Evolutionary conservation across 2,329 filamentous ascomycete species (phyloP), one percentile per base, ranked within the genome.

Genomic region (Trichoderma koningiopsis): DNA sequence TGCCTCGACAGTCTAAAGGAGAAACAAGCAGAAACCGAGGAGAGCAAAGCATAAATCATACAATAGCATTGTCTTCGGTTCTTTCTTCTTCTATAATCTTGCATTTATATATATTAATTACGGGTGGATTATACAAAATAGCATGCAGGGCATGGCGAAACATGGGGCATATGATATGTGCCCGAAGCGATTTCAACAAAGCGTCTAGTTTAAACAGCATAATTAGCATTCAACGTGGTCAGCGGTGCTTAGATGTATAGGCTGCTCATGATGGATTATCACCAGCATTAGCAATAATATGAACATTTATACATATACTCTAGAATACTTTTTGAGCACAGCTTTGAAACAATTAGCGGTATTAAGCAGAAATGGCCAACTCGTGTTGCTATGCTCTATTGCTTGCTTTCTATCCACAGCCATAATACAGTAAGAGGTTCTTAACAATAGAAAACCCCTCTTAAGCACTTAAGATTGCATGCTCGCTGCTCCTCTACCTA

Each of bases 1-100:
- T 84, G 83, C 65, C 72, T 84, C 53, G 79, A 80, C 70, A 76
- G 81, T 33, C 29, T 81, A 3, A 73, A 76, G 47, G 76, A 77
- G 49, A 81, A 81, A 70, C 74, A 77, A 11, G 71, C 75, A 37
- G 72, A 72, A 52, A 73, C 68, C 4, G 74, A 73, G 8, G 64
- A 67, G 19, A 37, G 43, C 14, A 40, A 57, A 59, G 53, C n/a
- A 35, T 67, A n/a, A 67, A 24, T 35, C 19, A 29, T n/a, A 6
- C 7, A 13, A 19, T 29, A 43, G 19, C 7, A 4, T 53, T 27
- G 24, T 13, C 7, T 49, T 22, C 11, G 22, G 3, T 49, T 49
- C 5, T 16, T 24, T 22, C 13, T 13, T 22, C 27, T 22, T 31
- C 14, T 35, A 10, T 31, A 14, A 24, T 22, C 2, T 16, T 47